These are phyloP conservation scores for Vigna radiata DNA, from an alignment of 306 rosid species.

Conservation along the genomic window DNA sequence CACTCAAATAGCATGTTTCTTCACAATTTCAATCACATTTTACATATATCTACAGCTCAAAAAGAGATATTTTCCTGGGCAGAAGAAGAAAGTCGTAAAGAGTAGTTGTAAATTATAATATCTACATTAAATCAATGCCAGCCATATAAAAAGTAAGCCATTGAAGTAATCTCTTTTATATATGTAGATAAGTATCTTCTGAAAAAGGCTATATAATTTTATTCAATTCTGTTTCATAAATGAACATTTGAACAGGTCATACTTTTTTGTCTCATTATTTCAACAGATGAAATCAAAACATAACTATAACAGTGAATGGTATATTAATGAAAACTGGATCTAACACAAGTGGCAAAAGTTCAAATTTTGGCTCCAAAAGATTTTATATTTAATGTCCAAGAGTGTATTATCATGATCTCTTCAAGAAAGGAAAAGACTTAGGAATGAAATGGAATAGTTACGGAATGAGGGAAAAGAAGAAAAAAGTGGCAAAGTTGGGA, in stretches of 20 bases:
- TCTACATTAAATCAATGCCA: not conserved
- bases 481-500: constrained; percentile 30
- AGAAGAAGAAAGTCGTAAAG: not conserved
- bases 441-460: not conserved
- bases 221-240: not conserved
- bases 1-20: constrained; percentile 1
- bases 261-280: not conserved
- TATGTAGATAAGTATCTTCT: not conserved
- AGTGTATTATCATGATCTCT: not conserved
- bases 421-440: not conserved
- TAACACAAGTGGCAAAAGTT: not conserved
- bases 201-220: not conserved
- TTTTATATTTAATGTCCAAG: not conserved
- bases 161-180: not conserved
- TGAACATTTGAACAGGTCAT: not conserved
- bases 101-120: not conserved
- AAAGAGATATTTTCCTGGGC: not conserved
- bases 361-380: not conserved
- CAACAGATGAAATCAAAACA: too few species aligned
- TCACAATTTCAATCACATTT: constrained; percentile 13
- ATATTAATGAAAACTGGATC: not conserved
- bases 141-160: not conserved
- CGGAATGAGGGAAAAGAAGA: not conserved
- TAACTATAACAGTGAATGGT: not conserved
- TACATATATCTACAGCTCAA: not conserved